Base-by-base conservation (phyloP, 345 rosid species). In the Heritiera littoralis region DNA sequence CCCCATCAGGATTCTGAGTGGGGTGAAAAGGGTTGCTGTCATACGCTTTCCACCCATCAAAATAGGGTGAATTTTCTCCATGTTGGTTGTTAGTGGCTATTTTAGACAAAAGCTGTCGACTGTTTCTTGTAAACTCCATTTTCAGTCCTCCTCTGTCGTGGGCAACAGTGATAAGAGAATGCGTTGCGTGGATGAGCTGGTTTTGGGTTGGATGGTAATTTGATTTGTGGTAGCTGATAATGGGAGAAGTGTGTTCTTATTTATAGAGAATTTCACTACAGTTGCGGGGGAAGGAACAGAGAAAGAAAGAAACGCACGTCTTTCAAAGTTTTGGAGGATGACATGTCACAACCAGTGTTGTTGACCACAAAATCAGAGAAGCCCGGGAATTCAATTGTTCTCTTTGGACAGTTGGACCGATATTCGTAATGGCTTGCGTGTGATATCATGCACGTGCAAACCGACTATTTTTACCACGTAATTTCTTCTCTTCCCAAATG, bases 1-100 rank as follows among this genome's bases (percentile, higher is more conserved):
- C 86, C 0, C 98, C 98, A 0, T 83, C 55, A 6, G 92, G 94
- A 52, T 92, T 91, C 3, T 32, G 79, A 35, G 84, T 60, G 0
- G 82, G 84, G 81, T 92, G 97, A 78, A 81, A 94, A 13, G 94
- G 97, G 82, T 90, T 80, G 32, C 72, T 81, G n/a, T 92, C 89
- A 52, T 90, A 91, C 20, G 98, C 91, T 83, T 89, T 94, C 98
- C 94, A 94, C 11, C 98, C 98, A 45, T 91, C 87, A 48, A 94
- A 94, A 66, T 94, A 94, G 0, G 92, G 89, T 0, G 97, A 90
- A 30, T 92, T 78, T 80, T 94, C 98, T 0, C 98, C 96, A 49
- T 94, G 97, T 40, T 84, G 38, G 3, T 87, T 85, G 60, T 72
- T 86, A 0, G 89, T 88, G 9, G 97, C 96, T 60, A 92, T 88